Evolutionary conservation across 75 land plant species (phyloP).

Genomic region (Pinus tabuliformis): DNA sequence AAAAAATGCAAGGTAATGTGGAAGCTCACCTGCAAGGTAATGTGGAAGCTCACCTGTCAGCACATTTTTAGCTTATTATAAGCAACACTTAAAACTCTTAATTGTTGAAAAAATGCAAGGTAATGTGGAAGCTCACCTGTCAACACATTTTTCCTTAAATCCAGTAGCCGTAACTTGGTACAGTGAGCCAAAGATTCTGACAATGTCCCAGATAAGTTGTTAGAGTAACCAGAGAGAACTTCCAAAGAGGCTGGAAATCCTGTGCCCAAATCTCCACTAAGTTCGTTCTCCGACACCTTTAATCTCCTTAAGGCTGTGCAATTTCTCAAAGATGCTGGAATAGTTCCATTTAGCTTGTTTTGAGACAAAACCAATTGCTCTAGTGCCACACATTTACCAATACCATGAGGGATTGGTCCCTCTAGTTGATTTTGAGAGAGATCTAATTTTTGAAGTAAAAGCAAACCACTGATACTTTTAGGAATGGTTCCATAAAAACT

Average conservation of each 20-base stretch:
- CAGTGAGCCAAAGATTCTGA: not conserved
- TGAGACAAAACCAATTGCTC: constrained; percentile 6
- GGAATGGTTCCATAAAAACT: constrained; percentile 13
- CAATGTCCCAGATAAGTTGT: not conserved
- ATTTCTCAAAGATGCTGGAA: not conserved
- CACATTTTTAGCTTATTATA: too few species aligned
- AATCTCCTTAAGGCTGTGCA: not conserved
- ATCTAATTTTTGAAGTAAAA: constrained; percentile 15
- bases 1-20: too few species aligned
- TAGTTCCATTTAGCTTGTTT: constrained; percentile 13
- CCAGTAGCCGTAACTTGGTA: not conserved
- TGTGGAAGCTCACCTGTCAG: too few species aligned
- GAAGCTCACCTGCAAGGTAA: too few species aligned
- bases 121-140: constrained; percentile 8
- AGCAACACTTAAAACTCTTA: constrained; percentile 1
- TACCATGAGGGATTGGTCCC: constrained; percentile 12
- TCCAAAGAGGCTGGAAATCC: not conserved
- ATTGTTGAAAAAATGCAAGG: not conserved
- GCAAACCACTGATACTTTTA: constrained; percentile 2
- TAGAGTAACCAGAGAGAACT: not conserved
- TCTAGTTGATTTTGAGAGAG: constrained; percentile 15
- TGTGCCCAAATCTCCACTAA: not conserved
- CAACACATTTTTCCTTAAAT: constrained; percentile 15
- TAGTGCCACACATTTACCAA: constrained; percentile 11
- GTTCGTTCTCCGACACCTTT: not conserved